These are phyloP conservation scores for Herpotrichia juniperi DNA, from an alignment of 2,329 filamentous ascomycete species.

Conservation along the genomic window DNA sequence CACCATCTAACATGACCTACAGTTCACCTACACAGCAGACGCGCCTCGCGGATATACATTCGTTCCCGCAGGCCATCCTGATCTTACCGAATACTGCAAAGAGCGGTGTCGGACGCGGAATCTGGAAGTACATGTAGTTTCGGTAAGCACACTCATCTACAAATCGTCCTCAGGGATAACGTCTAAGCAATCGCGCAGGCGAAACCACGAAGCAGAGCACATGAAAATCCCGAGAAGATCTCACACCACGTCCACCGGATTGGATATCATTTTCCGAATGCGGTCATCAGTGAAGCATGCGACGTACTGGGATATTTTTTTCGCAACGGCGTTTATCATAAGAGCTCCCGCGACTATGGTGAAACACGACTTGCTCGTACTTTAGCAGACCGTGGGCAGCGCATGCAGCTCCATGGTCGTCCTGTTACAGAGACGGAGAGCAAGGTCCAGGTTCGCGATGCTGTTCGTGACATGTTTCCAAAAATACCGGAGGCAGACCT, in stretches of 20 bases:
- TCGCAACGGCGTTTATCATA: constrained; percentile 7
- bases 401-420: constrained; percentile 15
- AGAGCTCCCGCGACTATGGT: neutral
- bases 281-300: constrained; percentile 65
- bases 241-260: constrained; percentile 67
- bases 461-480: constrained; percentile 67
- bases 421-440: constrained; percentile 62
- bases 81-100: constrained; percentile 63
- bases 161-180: neutral
- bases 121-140: constrained; percentile 63
- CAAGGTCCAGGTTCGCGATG: constrained; percentile 51
- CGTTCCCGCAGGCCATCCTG: constrained; percentile 64
- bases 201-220: constrained; percentile 2
- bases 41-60: constrained; percentile 66
- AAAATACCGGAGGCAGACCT: constrained; percentile 66
- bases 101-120: constrained; percentile 63
- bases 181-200: neutral
- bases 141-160: constrained; percentile 53
- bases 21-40: constrained; percentile 52
- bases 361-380: neutral
- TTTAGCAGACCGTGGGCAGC: neutral
- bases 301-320: constrained; percentile 51
- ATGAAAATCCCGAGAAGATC: constrained; percentile 33
- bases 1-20: constrained; percentile 37
- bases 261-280: constrained; percentile 67